These are phyloP conservation scores for Mayamaea pseudoterrestris DNA, from an alignment of 108 stramenopile species.

Conservation along the genomic window DNA sequence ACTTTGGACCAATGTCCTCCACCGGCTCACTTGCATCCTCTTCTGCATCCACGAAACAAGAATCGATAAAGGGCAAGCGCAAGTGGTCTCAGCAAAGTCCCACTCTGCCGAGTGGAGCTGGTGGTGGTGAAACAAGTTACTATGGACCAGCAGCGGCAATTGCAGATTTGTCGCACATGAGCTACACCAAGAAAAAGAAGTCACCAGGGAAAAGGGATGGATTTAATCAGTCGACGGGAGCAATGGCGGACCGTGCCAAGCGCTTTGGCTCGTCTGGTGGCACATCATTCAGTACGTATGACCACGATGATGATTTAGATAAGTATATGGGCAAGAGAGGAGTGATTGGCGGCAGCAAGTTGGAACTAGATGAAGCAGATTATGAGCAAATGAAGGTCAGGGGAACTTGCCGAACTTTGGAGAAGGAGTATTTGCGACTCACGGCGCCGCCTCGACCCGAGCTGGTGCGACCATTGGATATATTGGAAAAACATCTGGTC, in stretches of 20 bases:
- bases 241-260: conserved; percentile 32
- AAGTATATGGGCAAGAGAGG: conserved; percentile 54
- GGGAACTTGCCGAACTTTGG: conserved; percentile 55
- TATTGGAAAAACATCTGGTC: conserved; percentile 42
- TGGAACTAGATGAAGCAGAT: conserved; percentile 37
- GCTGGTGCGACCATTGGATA: conserved; percentile 47
- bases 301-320: conserved; percentile 23
- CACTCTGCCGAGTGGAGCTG: too few species aligned
- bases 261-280: conserved; percentile 59
- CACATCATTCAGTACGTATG: not conserved
- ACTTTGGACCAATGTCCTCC: too few species aligned
- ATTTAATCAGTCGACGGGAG: conserved; percentile 23
- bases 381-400: conserved; percentile 66
- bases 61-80: too few species aligned
- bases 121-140: too few species aligned
- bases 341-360: conserved; percentile 41
- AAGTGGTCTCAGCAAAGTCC: too few species aligned
- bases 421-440: conserved; percentile 76
- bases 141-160: conserved; percentile 1
- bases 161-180: not conserved
- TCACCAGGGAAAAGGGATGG: conserved; percentile 13
- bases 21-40: too few species aligned
- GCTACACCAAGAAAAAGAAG: conserved; percentile 5
- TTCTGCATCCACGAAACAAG: too few species aligned
- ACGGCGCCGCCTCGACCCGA: conserved; percentile 61